Evolutionary conservation across 2,329 filamentous ascomycete species (phyloP).

Genomic region (Cytospora schulzeri): DNA sequence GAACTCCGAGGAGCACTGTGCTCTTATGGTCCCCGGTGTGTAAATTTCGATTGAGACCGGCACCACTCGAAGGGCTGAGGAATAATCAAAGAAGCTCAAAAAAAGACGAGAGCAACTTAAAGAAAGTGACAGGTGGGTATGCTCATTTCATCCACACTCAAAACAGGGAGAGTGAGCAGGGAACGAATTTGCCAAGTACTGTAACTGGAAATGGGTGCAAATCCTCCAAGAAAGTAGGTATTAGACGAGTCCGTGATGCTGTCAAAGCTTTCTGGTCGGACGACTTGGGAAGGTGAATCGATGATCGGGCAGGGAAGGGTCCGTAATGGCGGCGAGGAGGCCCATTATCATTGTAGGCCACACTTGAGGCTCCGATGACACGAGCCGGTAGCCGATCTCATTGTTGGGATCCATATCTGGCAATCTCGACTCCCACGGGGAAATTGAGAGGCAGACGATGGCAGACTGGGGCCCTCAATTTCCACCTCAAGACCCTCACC

Average conservation of each 20-base stretch:
- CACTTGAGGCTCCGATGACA: slow-evolving; percentile 20
- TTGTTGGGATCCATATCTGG: slow-evolving; percentile 17
- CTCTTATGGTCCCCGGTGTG: slow-evolving; percentile 8
- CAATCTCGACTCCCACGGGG: slow-evolving; percentile 16
- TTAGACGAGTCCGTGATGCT: slow-evolving; percentile 18
- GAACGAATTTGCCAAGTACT: slow-evolving; percentile 2
- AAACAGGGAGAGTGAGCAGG: slow-evolving; percentile 9
- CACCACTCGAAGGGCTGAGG: slow-evolving; percentile 3
- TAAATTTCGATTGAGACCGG: slow-evolving; percentile 19
- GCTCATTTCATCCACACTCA: slow-evolving; percentile 15
- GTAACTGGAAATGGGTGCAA: background rate
- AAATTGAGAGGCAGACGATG: slow-evolving; percentile 8
- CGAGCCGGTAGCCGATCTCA: slow-evolving; percentile 20
- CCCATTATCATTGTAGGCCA: slow-evolving; percentile 22
- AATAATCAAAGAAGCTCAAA: slow-evolving; percentile 6
- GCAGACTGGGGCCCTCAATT: slow-evolving; percentile 23
- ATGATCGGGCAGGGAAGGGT: slow-evolving; percentile 8
- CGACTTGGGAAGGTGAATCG: slow-evolving; percentile 1
- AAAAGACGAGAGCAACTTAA: slow-evolving; percentile 17
- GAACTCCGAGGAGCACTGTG: slow-evolving; percentile 20
- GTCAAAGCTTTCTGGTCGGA: slow-evolving; percentile 6
- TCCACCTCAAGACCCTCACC: background rate
- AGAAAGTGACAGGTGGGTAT: slow-evolving; percentile 22
- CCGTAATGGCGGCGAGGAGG: slow-evolving; percentile 14
- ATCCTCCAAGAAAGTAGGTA: background rate